Base-by-base conservation (phyloP, 306 rosid genomes). In the Sophora flavescens region DNA sequence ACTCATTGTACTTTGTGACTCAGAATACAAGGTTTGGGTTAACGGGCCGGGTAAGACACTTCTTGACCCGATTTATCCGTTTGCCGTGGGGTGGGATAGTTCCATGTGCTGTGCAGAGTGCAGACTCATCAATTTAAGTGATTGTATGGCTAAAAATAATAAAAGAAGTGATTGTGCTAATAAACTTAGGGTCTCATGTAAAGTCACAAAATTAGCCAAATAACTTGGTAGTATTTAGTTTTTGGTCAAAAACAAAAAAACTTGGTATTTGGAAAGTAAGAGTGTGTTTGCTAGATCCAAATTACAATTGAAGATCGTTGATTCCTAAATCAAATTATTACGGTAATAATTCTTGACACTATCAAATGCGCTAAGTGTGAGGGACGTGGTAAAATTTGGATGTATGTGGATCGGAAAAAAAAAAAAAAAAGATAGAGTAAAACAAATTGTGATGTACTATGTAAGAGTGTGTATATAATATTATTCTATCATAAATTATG, bases 291-390 rank as follows among this genome's bases (percentile, higher is more conserved):
- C 57, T 53, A 53, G 62, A 79, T 48, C 52, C 62, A 72, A 63
- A 71, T 79, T 42, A 75, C 48, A 28, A 35, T 62, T 68, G 30
- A 53, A 36, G 39, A 80, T 10, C 15, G 28, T 39, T 60, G 68
- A 72, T 32, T 51, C 52, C 62, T 39, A 68, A 61, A 68, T 68
- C 52, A 61, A 56, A 48, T 33, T 22, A 1, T 36, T 4, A 36
- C 4, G 41, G 41, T 3, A 36, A 30, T 30, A 2, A 30, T 30
- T 3, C 32, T 30, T 30, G 32, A 30, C 32, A 30, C 32, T 30
- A 2, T 30, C 32, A 30, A 30, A 2, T 30, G 1, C 32, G 3
- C 32, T 30, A 30, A 30, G 2, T 30, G 32, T 30, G 3, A 30
- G 32, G 32, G 2, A 30, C 32, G 3, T 30, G 1, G 32, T 30